Conservation (phyloP, 2,329 filamentous ascomycete genomes). For the Fusarium piperis region DNA sequence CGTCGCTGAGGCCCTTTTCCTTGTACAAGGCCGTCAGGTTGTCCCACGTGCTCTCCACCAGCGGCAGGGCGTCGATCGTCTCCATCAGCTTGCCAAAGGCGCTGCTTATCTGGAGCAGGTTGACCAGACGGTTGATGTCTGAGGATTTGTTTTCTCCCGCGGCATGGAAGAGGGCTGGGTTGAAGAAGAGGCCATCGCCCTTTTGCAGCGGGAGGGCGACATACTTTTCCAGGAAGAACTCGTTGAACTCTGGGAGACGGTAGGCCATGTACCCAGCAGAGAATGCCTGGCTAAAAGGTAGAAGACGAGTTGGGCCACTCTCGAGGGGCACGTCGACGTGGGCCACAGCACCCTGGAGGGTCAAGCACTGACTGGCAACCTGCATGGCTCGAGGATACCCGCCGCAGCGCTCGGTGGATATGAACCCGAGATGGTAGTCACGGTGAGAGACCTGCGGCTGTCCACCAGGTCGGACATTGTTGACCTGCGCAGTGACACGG, state of each 20-base stretch:
- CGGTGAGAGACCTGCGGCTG: conserved; percentile 66
- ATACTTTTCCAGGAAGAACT: conserved; percentile 63
- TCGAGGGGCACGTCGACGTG: conserved; percentile 68
- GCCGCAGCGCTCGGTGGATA: conserved; percentile 57
- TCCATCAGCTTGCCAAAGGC: conserved; percentile 74
- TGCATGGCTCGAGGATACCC: conserved; percentile 64
- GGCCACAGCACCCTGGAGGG: conserved; percentile 70
- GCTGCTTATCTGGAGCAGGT: conserved; percentile 69
- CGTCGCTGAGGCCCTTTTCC: conserved; percentile 50
- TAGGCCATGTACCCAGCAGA: conserved; percentile 68
- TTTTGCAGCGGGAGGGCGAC: conserved; percentile 61
- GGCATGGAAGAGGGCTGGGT: conserved; percentile 70
- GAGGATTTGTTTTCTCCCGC: conserved; percentile 65
- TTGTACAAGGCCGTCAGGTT: conserved; percentile 46
- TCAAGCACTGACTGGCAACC: conserved; percentile 64
- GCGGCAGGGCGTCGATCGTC: conserved; percentile 60
- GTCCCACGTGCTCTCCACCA: conserved; percentile 59
- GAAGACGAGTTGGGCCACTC: conserved; percentile 67
- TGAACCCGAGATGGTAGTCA: conserved; percentile 73
- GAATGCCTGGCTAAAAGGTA: conserved; percentile 69
- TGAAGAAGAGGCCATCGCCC: conserved; percentile 72
- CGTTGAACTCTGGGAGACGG: conserved; percentile 60
- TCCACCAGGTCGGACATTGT: conserved; percentile 68
- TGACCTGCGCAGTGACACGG: conserved; percentile 69
- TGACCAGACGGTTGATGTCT: conserved; percentile 64